Evolutionary conservation across 495 filamentous ascomycete species (phyloP).

Genomic region (Aspergillus olivimuriae): DNA sequence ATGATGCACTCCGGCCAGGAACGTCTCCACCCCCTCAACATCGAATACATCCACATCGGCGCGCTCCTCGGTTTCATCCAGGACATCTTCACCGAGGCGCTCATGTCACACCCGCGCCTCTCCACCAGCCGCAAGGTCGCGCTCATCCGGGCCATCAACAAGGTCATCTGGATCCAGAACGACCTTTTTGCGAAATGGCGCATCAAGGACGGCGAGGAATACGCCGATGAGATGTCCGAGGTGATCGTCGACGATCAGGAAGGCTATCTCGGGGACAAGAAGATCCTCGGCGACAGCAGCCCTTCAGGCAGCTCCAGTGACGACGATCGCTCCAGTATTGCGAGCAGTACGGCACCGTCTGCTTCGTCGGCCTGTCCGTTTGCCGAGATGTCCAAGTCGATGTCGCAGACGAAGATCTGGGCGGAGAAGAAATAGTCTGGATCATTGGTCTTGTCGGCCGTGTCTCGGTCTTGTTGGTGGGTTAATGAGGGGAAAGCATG

Average conservation of each 20-base stretch:
- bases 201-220: constrained; percentile 66
- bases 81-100: constrained; percentile 66
- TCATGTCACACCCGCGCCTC: constrained; percentile 62
- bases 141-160: constrained; percentile 56
- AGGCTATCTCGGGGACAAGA: constrained; percentile 51
- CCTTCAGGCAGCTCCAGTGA: constrained; percentile 23
- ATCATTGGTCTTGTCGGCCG: no score
- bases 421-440: constrained; percentile 22
- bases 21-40: constrained; percentile 56
- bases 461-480: no score
- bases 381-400: constrained; percentile 21
- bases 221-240: constrained; percentile 51
- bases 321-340: constrained; percentile 29
- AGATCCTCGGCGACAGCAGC: constrained; percentile 33
- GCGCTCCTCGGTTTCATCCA: constrained; percentile 62
- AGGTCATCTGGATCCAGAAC: constrained; percentile 69
- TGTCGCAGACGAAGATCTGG: constrained; percentile 36
- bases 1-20: constrained; percentile 67
- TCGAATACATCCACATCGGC: constrained; percentile 73
- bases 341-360: constrained; percentile 20
- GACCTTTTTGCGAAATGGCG: constrained; percentile 76
- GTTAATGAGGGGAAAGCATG: no score
- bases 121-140: constrained; percentile 57
- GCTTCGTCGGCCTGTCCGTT: constrained; percentile 30
- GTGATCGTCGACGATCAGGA: constrained; percentile 49